Percentiles rank a stretch among this genome's conserved stretches.
Evolutionary conservation across 305 asterid species (phyloP).

Genomic region (Coffea humblotiana): DNA sequence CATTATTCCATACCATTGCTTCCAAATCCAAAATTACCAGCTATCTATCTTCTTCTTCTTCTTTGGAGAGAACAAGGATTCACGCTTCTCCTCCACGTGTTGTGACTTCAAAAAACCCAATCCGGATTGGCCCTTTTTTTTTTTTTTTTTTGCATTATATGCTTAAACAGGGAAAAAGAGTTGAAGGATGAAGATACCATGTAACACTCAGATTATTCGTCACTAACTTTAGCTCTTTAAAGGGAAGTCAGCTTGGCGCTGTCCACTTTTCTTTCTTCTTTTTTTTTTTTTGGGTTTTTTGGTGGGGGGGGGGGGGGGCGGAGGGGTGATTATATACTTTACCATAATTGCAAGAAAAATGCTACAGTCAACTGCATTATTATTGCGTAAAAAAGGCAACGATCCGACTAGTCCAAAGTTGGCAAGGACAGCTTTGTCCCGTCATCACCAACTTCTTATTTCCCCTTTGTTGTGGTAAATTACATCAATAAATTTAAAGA

Average conservation of each 20-base stretch:
- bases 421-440: not conserved
- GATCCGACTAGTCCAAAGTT: not conserved
- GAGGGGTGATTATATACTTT: too few species aligned
- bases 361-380: not conserved
- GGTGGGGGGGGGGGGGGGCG: not conserved
- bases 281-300: too few species aligned
- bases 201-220: too few species aligned
- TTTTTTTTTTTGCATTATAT: too few species aligned
- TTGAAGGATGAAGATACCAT: not conserved
- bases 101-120: conserved; percentile 12
- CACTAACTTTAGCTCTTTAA: too few species aligned
- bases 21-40: conserved; percentile 34
- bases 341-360: not conserved
- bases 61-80: not conserved
- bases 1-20: conserved; percentile 37
- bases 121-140: not conserved
- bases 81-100: conserved; percentile 29
- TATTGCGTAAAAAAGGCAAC: not conserved
- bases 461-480: not conserved
- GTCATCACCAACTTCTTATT: not conserved
- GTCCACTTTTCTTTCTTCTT: too few species aligned
- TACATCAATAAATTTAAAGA: not conserved
- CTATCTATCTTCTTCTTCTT: conserved; percentile 10
- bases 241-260: too few species aligned
- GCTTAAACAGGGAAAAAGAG: not conserved